Percentiles rank a stretch among this genome's conserved stretches.
Conservation (phyloP, 1,139 yeast species). For the Candida neerlandica region DNA sequence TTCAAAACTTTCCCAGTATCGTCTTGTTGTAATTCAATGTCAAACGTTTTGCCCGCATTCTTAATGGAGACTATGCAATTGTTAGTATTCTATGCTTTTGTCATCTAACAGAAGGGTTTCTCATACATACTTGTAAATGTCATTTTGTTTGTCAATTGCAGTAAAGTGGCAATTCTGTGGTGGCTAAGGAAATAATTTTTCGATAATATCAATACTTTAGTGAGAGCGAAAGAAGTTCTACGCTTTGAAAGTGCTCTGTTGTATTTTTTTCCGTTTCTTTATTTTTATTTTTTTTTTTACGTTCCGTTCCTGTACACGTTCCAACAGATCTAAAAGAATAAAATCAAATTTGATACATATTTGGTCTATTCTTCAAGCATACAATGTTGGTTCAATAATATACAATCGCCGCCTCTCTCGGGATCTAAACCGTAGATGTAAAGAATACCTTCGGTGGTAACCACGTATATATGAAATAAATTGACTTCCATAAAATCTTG, state of each 20-base stretch:
- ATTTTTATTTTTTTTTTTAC: too few relatives aligned
- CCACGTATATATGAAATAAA: slow-evolving; percentile 70
- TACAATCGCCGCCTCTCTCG: slow-evolving; percentile 92
- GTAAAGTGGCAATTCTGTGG: not conserved
- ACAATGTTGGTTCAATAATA: slow-evolving; percentile 70
- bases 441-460: slow-evolving; percentile 84
- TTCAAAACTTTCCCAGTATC: slow-evolving; percentile 75
- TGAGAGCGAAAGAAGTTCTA: not conserved
- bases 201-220: slow-evolving; percentile 1
- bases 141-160: slow-evolving; percentile 4
- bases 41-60: slow-evolving; percentile 83
- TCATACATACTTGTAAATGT: slow-evolving; percentile 8
- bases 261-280: too few relatives aligned
- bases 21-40: slow-evolving; percentile 57
- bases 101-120: not conserved
- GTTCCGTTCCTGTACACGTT: not conserved
- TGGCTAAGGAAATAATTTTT: not conserved
- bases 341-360: too few relatives aligned
- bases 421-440: slow-evolving; percentile 87
- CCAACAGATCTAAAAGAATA: not conserved
- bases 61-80: slow-evolving; percentile 51
- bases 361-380: slow-evolving; percentile 27
- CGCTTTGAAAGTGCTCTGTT: not conserved
- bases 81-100: slow-evolving; percentile 6
- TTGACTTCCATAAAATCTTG: slow-evolving; percentile 45